Percentiles rank a stretch among this genome's conserved stretches.
phyloP scores from a whole-genome alignment of 306 rosid species.

The Prunus armeniaca region DNA sequence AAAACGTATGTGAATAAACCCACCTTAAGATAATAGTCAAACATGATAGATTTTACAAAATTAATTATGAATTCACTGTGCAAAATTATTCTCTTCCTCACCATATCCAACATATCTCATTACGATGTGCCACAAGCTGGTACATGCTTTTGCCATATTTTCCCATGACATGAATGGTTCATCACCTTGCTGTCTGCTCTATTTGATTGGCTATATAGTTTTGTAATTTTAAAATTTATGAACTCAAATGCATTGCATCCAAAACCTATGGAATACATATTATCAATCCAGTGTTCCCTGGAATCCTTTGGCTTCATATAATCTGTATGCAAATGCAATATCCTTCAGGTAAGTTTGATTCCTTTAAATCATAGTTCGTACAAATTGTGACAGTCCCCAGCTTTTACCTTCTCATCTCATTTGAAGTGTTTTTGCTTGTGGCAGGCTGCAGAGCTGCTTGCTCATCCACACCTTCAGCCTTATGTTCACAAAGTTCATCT shows the following conservation, averaged over 20 bases:
- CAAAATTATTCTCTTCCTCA: not conserved
- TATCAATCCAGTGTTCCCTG: not conserved
- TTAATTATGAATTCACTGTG: not conserved
- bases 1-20: not conserved
- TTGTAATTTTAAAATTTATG: not conserved
- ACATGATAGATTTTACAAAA: not conserved
- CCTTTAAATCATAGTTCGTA: not conserved
- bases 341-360: not conserved
- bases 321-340: not conserved
- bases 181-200: not conserved
- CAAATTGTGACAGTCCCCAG: not conserved
- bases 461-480: constrained; percentile 79
- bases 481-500: constrained; percentile 74
- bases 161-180: not conserved
- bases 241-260: not conserved
- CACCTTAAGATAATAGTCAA: not conserved
- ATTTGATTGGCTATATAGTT: not conserved
- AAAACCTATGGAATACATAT: not conserved
- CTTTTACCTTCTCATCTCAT: constrained; percentile 21
- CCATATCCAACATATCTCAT: not conserved
- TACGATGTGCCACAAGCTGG: not conserved
- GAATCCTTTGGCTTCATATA: not conserved
- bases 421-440: constrained; percentile 33
- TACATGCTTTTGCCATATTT: not conserved
- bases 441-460: constrained; percentile 91